Conservation (phyloP, 2,329 filamentous ascomycete species). For the Pestalotiopsis sp. region DNA sequence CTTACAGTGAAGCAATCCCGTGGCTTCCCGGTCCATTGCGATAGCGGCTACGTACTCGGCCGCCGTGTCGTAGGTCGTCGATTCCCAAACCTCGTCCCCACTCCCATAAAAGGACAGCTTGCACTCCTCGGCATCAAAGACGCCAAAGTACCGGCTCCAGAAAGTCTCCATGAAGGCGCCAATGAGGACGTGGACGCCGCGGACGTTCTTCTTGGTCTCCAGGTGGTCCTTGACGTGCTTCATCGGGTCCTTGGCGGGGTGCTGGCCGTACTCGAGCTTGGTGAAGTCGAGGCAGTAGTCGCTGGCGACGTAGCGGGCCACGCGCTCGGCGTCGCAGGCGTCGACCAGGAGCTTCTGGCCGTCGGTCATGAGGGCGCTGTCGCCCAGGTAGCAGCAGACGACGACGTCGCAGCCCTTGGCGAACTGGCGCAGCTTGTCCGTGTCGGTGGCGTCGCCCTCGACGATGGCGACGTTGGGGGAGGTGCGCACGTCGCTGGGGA, state of each 20-base stretch:
- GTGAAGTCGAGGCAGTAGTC: constrained; percentile 44
- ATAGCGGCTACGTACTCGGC: constrained; percentile 38
- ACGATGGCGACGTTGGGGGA: neutral
- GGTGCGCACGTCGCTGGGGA: neutral
- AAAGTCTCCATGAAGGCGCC: constrained; percentile 39
- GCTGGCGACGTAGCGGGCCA: constrained; percentile 41
- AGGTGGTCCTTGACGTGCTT: constrained; percentile 41
- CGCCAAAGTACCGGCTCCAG: constrained; percentile 27
- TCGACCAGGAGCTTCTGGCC: constrained; percentile 45
- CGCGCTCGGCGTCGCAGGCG: constrained; percentile 34
- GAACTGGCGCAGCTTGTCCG: constrained; percentile 25
- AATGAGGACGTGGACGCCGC: constrained; percentile 42
- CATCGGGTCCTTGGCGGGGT: constrained; percentile 41
- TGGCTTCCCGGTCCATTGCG: constrained; percentile 17
- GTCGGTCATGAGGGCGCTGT: constrained; percentile 39
- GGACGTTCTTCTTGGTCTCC: constrained; percentile 35
- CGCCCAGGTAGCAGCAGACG: constrained; percentile 43
- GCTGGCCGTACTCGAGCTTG: constrained; percentile 37
- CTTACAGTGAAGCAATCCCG: neutral
- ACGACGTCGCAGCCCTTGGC: constrained; percentile 35
- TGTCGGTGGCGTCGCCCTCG: constrained; percentile 19
- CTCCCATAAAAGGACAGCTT: constrained; percentile 37
- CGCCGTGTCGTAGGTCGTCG: constrained; percentile 38
- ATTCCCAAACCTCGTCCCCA: constrained; percentile 39
- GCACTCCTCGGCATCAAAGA: constrained; percentile 23